These are phyloP conservation scores for Aureobasidium sp. DNA, from an alignment of 2,329 filamentous ascomycete species.

Conservation along the genomic window DNA sequence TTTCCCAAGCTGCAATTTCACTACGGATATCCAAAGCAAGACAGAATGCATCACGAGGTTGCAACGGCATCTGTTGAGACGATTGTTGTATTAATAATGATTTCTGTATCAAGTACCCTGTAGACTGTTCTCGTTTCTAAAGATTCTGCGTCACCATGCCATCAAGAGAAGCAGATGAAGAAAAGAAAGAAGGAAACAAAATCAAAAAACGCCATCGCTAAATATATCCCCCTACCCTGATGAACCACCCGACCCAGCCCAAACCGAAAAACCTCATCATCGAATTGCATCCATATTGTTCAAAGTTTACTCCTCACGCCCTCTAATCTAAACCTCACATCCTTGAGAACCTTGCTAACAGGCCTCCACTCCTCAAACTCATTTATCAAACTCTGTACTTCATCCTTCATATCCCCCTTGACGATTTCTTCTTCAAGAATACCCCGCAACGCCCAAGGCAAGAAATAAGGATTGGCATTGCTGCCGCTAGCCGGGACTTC, in stretches of 20 bases:
- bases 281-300: neutral
- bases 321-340: constrained; percentile 91
- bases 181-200: neutral
- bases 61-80: no score
- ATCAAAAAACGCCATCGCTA: constrained; percentile 6
- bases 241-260: no score
- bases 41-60: no score
- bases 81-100: no score
- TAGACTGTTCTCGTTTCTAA: no score
- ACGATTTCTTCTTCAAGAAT: constrained; percentile 88
- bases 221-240: neutral
- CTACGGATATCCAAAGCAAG: no score
- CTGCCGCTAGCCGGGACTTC: constrained; percentile 29
- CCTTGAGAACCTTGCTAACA: constrained; percentile 80
- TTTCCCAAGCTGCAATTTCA: no score
- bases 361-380: constrained; percentile 96
- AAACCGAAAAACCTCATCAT: no score
- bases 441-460: constrained; percentile 94
- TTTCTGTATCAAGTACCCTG: no score
- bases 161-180: neutral
- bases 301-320: constrained; percentile 78
- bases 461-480: constrained; percentile 73
- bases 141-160: no score
- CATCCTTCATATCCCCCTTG: constrained; percentile 60
- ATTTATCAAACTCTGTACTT: constrained; percentile 70